Conservation (phyloP, 2,329 filamentous ascomycete species). For the Rhinocladiella mackenziei region DNA sequence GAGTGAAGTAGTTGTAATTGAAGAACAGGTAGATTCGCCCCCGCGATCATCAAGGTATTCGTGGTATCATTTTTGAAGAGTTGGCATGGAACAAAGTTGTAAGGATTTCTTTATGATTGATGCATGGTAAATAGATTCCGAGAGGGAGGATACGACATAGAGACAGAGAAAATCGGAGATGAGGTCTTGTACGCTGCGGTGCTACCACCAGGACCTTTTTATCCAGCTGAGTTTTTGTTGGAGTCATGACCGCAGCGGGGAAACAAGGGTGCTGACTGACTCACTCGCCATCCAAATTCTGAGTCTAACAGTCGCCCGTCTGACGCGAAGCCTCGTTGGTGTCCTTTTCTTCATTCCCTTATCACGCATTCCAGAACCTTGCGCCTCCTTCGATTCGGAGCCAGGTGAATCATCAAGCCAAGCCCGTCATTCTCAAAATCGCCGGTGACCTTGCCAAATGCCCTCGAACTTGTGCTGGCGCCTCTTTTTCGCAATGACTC, state of each 20-base stretch:
- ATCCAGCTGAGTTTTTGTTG: no score
- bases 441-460: no score
- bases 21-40: slow-evolving; percentile 33
- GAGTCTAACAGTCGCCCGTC: no score
- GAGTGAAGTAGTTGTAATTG: slow-evolving; percentile 5
- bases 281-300: no score
- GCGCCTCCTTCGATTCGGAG: not conserved
- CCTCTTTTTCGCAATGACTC: not conserved
- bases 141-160: not conserved
- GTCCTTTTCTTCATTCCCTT: not conserved
- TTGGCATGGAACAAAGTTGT: not conserved
- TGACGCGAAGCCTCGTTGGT: no score
- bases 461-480: no score
- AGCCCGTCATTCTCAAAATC: no score
- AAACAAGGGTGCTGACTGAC: no score
- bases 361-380: not conserved
- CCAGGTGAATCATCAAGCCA: not conserved
- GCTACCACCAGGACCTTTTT: not conserved
- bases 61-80: slow-evolving; percentile 38
- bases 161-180: no score
- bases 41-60: slow-evolving; percentile 41
- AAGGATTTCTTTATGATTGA: slow-evolving; percentile 23
- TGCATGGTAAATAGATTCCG: slow-evolving; percentile 11
- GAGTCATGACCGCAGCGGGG: no score
- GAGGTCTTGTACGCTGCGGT: no score